Evolutionary conservation across 345 rosid species (phyloP).

Genomic region (Brassica napus): Da-Ae NC_063448.1:3076501-3077000

Average conservation of each 20-base stretch:
- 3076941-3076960: not conserved
- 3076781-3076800: constrained; percentile 18
- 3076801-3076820: constrained; percentile 28
- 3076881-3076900: constrained; percentile 8
- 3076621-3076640: constrained; percentile 25
- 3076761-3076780: constrained; percentile 25
- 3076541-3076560: constrained; percentile 28
- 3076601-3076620: not conserved
- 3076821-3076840: constrained; percentile 27
- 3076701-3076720: constrained; percentile 9
- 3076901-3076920: constrained; percentile 12
- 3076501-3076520: constrained; percentile 18
- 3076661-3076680: constrained; percentile 28
- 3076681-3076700: constrained; percentile 3
- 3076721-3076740: constrained; percentile 28
- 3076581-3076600: constrained; percentile 22
- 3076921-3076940: not conserved
- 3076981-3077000: constrained; percentile 33
- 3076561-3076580: constrained; percentile 24
- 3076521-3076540: constrained; percentile 24
- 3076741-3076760: constrained; percentile 14
- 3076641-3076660: constrained; percentile 33
- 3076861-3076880: constrained; percentile 31
- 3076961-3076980: constrained; percentile 29
- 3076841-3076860: constrained; percentile 22